Evolutionary conservation across 225 moss, liverwort and hornwort species (phyloP), one percentile per base, ranked within the genome.

Genomic region (Rhytidiadelphus loreus): DNA sequence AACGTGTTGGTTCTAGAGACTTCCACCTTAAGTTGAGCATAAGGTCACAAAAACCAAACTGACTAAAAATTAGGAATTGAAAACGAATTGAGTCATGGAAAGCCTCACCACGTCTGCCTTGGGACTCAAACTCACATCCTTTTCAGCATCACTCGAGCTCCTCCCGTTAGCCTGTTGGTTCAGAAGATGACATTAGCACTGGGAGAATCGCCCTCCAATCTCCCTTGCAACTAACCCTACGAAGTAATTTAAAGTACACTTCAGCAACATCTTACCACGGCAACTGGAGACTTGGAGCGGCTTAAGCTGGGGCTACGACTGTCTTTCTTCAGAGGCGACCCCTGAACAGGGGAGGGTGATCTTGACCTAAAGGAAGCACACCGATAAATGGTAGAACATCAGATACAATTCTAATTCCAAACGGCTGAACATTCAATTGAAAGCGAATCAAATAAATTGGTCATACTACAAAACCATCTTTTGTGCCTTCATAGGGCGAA

Each of bases 81-180:
- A 71, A 48, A 32, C 30, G 15, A 48, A 86, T 5, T 14, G 4
- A 41, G 68, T 60, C 52, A 81, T 66, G 39, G 48, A 78, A 13
- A 68, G 69, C 68, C 87, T 88, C 70, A 91, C 93, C 87, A 86
- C 85, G 71, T 86, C 90, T 84, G 82, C 87, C 82, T 94, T 93
- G 1, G 93, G 93, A 85, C 93, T 93, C 48, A 90, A 82, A 71
- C 94, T 94, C 62, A 84, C 89, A 85, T 90, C 89, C 82, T 90
- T 91, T 59, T 92, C 93, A 46, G 88, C 93, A 85, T 93, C 93
- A 74, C 91, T 93, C 53, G 90, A 84, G 88, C 92, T 94, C 90
- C 93, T 93, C 44, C 91, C 94, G 33, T 90, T 90, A 19, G 87
- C 90, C 89, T 94, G 88, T 64, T 43, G 44, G n/a, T 16, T 74